Base-by-base conservation (phyloP, 495 filamentous ascomycete genomes). In the Acidiella bohemica region DNA sequence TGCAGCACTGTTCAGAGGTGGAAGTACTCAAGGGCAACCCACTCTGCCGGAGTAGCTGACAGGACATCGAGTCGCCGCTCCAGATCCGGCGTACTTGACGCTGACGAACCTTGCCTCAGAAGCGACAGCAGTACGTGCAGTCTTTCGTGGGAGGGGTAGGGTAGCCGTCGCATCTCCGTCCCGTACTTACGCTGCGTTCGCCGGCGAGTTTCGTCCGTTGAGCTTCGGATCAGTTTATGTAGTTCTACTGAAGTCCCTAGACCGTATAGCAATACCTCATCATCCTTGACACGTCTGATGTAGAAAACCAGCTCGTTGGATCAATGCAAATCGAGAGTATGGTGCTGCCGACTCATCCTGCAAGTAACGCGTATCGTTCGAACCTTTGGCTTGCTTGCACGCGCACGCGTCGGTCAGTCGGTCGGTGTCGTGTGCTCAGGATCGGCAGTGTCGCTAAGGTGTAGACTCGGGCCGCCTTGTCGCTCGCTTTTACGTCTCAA, bases 151-250 rank as follows among this genome's bases (percentile, higher is more conserved):
- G 44, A 20, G 31, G 38, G 21, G 41, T 36, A 24, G 28, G 14
- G 38, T 51, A 51, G 5, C 48, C 48, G 37, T 51, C 48, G 27
- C 48, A 51, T 18, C 39, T 46, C 12, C 48, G 48, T 11, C 48
- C 48, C 12, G 48, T 51, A 29, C 32, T 42, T 16, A 39, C 47
- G 21, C 48, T 46, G n/a, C 48, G 43, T 19, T 26, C 30, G 28
- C 48, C 46, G n/a, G n/a, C 30, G 3, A 43, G 48, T 32, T 47
- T 46, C 13, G 21, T 20, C 25, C 25, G 11, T 13, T 24, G 20
- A 19, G 2, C 14, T 19, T 13, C 14, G 14, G 9, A 20, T 5
- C 3, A 10, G 34, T 9, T 6, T 20, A 8, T 6, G 16, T 10
- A 37, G 25, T 27, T n/a, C 25, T 10, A 37, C 34, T 23, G n/a